Base-by-base conservation (phyloP, 2,329 filamentous ascomycete species). In the Colletotrichum spinosum region DNA sequence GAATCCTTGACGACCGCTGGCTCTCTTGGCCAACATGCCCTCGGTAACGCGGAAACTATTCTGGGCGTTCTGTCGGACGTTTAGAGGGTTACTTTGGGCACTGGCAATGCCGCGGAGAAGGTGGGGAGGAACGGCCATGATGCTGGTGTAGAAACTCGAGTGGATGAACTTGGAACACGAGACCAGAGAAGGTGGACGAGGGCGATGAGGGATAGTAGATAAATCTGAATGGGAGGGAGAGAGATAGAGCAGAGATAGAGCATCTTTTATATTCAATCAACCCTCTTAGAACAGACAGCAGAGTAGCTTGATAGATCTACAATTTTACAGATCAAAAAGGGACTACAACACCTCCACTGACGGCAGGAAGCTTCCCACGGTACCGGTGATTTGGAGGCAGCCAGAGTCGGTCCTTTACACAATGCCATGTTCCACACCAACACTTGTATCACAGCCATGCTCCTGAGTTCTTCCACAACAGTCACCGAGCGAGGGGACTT, bases 71-170 rank as follows among this genome's bases (percentile, higher is more conserved):
- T 75, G 63, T 33, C 80, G 77, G 41, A 78, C 70, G 5, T 70
- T 65, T 2, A 79, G 74, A 2, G 77, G 72, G 42, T 81, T 81
- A 63, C 68, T 65, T 3, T 74, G 68, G 42, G 77, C 78, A 52
- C 80, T 74, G 39, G 79, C 78, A 55, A 84, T 82, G 58, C 75
- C 76, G 38, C 71, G 74, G 25, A 84, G 76, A 10, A 84, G 75
- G 60, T 84, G 79, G 17, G 82, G 82, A 17, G 82, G 82, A 5
- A 84, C 77, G 61, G 83, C 78, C 25, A 25, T 25, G 25, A 25
- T 25, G 25, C 25, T 25, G 25, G 25, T 25, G 25, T 25, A 25
- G 64, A 74, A 79, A 71, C 79, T 25, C 25, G 25, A 82, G 4
- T 56, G 51, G n/a, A 15, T 9, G 42, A 49, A 12, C 41, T 6